Evolutionary conservation across 2,329 filamentous ascomycete genomes (phyloP), one percentile per base, ranked within the genome.

Genomic region (Onygena corvina): DNA sequence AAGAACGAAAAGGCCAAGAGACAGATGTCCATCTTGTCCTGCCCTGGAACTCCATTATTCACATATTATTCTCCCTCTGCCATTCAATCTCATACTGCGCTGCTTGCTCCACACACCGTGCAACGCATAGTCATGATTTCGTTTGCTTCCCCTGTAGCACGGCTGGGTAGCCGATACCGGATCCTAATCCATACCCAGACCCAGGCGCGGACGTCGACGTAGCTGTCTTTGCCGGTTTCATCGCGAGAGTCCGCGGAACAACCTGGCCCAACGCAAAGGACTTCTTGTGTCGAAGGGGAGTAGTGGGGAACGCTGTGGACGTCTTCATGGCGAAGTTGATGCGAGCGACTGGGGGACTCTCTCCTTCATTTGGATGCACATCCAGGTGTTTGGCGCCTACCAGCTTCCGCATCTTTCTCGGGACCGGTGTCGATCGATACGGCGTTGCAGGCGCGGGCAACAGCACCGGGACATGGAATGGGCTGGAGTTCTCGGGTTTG

Each of bases 361-460:
- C 44, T 1, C 27, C 27, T 31, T 46, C 44, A 23, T 46, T 34
- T 4, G 44, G 44, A 12, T 31, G 27, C 12, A 46, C 44, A 14
- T 31, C 44, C n/a, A 31, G 27, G 12, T 46, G 44, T 46, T 50
- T 48, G 25, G 38, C 35, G 4, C 34, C 25, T n/a, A 52, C 52
- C 11, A 54, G 40, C 30, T 52, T 52, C 20, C 50, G 50, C 42
- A 55, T 51, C 38, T 52, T 54, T 47, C 48, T 42, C 18, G 50
- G 47, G 16, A 42, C 44, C 9, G 45, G 36, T 12, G 52, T 46
- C 14, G 53, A 62, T 56, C 51, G 59, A n/a, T 42, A 42, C 21
- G 36, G 36, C 54, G 47, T 59, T 53, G 56, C 57, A 53, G 53
- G 58, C 44, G 35, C 57, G 21, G 54, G 56, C 56, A 56, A 55